Evolutionary conservation across 768 basidiomycete species (phyloP), one percentile per base, ranked within the genome.

Genomic region (Termitomyces sp.): DNA sequence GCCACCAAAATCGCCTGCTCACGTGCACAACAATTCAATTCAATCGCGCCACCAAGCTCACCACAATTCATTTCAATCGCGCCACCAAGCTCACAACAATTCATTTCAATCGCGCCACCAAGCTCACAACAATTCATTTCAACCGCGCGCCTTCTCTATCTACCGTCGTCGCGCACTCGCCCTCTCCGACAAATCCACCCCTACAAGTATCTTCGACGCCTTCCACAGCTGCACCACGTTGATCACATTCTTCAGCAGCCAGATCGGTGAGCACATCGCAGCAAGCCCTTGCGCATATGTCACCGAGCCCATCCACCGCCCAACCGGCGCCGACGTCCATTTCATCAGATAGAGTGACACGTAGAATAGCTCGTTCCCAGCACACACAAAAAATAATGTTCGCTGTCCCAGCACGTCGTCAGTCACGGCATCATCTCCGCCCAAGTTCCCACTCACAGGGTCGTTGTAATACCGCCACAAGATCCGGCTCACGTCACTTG

Each of bases 191-290:
- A 97, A 74, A 67, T 97, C 94, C 11, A 97, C 90, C 0, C 94
- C 94, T 14, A 97, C 94, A 16, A 97, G 79, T 54, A 94, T 92
- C 73, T 94, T 94, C 35, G 90, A 89, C 27, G 97, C 96, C 70
- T 99, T 99, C 95, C 95, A 98, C 56, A 98, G 83, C 71, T 99
- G 97, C 7, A 99, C 94, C 34, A 90, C 70, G 69, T 98, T 97
- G 77, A 99, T 92, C 55, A 94, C 65, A 68, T 98, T 97, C 77
- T 98, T 99, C 60, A 77, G 67, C 16, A 83, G 62, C 68, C 86
- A 96, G 46, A 97, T 73, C 0, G 85, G 88, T 61, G 77, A 77
- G 37, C 82, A 85, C 28, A 81, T 5, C 39, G 74, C 54, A 0
- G 91, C 94, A 61, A 93, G 68, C 4, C 85, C 59, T 66, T 89